phyloP scores from a whole-genome alignment of 2,329 filamentous ascomycete genomes.

The Fusarium marasasianum region DNA sequence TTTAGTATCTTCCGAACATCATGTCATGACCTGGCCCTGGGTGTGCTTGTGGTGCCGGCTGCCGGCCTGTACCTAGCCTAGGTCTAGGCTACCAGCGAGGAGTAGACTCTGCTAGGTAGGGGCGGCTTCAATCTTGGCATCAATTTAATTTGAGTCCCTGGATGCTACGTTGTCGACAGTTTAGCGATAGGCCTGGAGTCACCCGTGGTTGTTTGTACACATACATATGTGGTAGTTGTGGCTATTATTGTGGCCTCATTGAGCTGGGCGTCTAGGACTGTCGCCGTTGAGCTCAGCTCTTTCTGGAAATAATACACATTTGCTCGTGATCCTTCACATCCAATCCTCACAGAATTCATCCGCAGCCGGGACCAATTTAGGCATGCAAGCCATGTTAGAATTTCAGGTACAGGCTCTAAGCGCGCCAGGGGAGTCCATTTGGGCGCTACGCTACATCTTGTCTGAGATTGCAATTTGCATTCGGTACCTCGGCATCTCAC shows the following conservation, averaged over 20 bases:
- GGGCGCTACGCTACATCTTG: conserved; percentile 18
- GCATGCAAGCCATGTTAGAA: conserved; percentile 19
- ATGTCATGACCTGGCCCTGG: neutral
- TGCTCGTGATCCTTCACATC: neutral
- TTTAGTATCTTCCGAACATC: conserved; percentile 19
- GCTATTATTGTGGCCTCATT: conserved; percentile 7
- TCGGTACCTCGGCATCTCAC: conserved; percentile 16
- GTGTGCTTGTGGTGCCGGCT: neutral
- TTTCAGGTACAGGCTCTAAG: conserved; percentile 23
- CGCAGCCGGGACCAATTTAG: neutral
- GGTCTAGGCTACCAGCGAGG: neutral
- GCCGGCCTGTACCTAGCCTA: conserved; percentile 1
- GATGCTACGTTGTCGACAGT: neutral
- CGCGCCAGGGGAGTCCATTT: conserved; percentile 13
- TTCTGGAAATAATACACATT: neutral
- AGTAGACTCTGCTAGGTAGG: neutral
- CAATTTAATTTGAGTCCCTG: conserved; percentile 10
- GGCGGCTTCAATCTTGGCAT: conserved; percentile 14
- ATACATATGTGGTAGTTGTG: neutral
- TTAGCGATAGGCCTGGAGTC: neutral
- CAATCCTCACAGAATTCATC: conserved; percentile 13
- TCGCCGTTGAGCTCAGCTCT: neutral
- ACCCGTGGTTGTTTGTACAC: neutral
- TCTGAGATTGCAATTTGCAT: conserved; percentile 9
- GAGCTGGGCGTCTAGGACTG: conserved; percentile 8